These are phyloP conservation scores for Exophiala xenobiotica DNA, from an alignment of 2,329 filamentous ascomycete genomes.

Conservation along the genomic window DNA sequence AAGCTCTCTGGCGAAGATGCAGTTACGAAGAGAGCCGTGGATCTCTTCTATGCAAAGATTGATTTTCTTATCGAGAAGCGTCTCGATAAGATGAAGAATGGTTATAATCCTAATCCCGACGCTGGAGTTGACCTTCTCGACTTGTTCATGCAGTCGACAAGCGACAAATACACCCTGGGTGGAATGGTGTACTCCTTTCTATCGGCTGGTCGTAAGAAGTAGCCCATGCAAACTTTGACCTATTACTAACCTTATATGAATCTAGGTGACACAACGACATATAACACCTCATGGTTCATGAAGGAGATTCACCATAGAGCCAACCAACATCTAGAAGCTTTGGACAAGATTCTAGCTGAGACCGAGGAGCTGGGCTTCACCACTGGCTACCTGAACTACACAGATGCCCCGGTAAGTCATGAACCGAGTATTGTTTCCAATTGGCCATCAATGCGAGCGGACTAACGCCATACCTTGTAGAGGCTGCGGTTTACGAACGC, in stretches of 20 bases:
- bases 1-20: slow-evolving; percentile 18
- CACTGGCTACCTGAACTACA: slow-evolving; percentile 10
- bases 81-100: slow-evolving; percentile 13
- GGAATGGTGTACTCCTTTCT: slow-evolving; percentile 18
- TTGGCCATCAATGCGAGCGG: neutral
- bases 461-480: slow-evolving; percentile 2
- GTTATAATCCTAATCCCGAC: slow-evolving; percentile 16
- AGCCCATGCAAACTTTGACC: neutral
- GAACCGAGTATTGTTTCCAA: neutral
- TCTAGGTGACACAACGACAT: slow-evolving; percentile 19
- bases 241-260: neutral
- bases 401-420: slow-evolving; percentile 13
- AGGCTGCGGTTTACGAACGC: slow-evolving; percentile 18
- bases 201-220: slow-evolving; percentile 15
- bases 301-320: slow-evolving; percentile 17
- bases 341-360: slow-evolving; percentile 15
- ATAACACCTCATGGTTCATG: slow-evolving; percentile 18
- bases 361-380: slow-evolving; percentile 14
- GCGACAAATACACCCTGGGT: slow-evolving; percentile 10
- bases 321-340: slow-evolving; percentile 19
- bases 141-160: slow-evolving; percentile 19
- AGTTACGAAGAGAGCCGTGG: slow-evolving; percentile 13
- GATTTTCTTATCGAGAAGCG: slow-evolving; percentile 19
- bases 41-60: slow-evolving; percentile 17
- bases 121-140: slow-evolving; percentile 18